Base-by-base conservation (phyloP, 345 rosid species). In the Odontarrhena argentea region DNA sequence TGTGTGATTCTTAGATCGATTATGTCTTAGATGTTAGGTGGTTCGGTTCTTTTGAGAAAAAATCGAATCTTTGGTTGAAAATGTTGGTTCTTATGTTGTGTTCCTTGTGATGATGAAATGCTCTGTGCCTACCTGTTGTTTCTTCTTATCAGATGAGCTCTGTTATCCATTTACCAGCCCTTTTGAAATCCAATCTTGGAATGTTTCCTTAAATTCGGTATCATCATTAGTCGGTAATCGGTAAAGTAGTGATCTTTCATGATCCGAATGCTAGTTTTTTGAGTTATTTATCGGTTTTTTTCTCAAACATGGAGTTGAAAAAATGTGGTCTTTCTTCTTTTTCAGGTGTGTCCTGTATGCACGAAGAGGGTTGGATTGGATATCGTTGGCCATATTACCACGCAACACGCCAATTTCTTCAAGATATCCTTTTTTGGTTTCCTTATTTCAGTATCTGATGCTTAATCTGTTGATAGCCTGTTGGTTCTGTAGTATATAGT, bases 291-390 rank as follows among this genome's bases (percentile, higher is more conserved):
- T 34, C 55, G 55, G 55, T 28, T 22, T 12, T 5, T n/a, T 63
- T 44, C 6, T 63, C 7, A 30, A 30, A 37, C 22, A 0, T 49
- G 13, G 24, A 18, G 4, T 35, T 49, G 2, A 52, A 6, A 6
- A 49, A 10, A 9, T 11, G 9, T 52, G 26, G 44, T 24, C 0
- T 36, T 11, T 50, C 32, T 67, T 24, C 41, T 46, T 18, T 28
- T 46, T 24, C 86, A 86, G 97, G 86, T 83, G 0, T 88, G 93
- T 61, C 97, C 93, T 30, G 86, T 88, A 38, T 91, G 96, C 63
- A 70, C 83, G 1, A 83, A 86, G 71, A 78, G 86, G 77, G 89
- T 85, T 40, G 93, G 96, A 66, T 59, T 71, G 72, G 85, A 86
- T 63, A 82, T 88, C 54, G 87, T 88, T 44, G 76, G 87, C 76